Evolutionary conservation across 2,329 filamentous ascomycete genomes (phyloP), one percentile per base, ranked within the genome.

Genomic region (Calonectria hongkongensis): DNA sequence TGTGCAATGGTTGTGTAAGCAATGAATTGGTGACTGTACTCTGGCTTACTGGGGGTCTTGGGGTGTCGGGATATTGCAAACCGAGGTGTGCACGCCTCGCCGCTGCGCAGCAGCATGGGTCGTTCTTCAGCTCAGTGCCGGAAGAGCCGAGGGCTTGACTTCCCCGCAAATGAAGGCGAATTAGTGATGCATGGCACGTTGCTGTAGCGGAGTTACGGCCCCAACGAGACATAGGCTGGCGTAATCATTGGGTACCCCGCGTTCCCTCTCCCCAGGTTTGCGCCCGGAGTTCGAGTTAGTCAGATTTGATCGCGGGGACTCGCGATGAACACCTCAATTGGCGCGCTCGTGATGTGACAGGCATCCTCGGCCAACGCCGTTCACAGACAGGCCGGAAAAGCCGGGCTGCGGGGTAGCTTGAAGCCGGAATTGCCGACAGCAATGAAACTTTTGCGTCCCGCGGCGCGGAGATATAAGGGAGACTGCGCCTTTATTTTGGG

Each of bases 371-470:
- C 27, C 60, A 54, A 36, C 25, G 27, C 39, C 21, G n/a, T 4
- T 3, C 30, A 33, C 21, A 9, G 3, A 25, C 21, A 21, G 13
- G 21, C 39, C 69, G 69, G 69, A 41, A 63, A 67, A 71, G 45
- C 69, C 69, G 69, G 64, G 18, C 54, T 71, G 69, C 48, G 69
- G 69, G 54, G 54, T 36, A 66, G 30, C 36, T 41, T n/a, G 13
- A 1, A 0, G 13, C 54, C 54, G 54, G 54, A 41, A 41, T 60
- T 60, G 54, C 54, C 54, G 54, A 21, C 9, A 25, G 21, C 45
- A 48, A 6, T 10, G n/a, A 21, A 33, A 28, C 15, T 8, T 30
- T 30, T 47, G 18, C 33, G 6, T 60, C 33, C 54, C 36, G 36
- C 21, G 54, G 30, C 54, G 54, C 54, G 54, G 54, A 60, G 33